Percentiles rank a stretch among this genome's conserved stretches.
Conservation (phyloP, 1,139 yeast species). For the Geotrichum europaeum region DNA sequence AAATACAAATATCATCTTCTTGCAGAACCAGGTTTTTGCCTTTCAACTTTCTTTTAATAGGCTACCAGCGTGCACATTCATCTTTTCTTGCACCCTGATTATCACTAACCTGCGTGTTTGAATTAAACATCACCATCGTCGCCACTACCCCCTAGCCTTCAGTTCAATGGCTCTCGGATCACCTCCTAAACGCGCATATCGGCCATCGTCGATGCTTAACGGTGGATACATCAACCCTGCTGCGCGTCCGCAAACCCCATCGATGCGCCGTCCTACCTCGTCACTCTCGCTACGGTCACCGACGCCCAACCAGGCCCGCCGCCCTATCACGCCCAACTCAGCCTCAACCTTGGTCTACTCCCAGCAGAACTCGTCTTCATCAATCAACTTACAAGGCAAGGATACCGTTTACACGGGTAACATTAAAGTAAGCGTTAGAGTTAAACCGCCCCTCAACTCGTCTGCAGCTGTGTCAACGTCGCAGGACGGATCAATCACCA, state of each 20-base stretch:
- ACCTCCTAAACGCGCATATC: slow-evolving; percentile 10
- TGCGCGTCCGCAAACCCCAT: slow-evolving; percentile 30
- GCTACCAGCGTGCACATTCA: not conserved
- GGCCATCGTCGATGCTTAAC: slow-evolving; percentile 9
- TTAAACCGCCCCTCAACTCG: slow-evolving; percentile 27
- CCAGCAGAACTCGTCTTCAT: not conserved
- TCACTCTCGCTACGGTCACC: slow-evolving; percentile 29
- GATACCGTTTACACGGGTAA: slow-evolving; percentile 30
- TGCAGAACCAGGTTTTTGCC: not conserved
- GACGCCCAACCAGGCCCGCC: slow-evolving; percentile 23
- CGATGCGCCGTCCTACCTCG: slow-evolving; percentile 27
- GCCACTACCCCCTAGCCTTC: not conserved
- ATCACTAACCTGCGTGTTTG: not conserved
- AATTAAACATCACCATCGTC: not conserved
- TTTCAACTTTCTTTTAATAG: not conserved
- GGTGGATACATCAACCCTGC: slow-evolving; percentile 7
- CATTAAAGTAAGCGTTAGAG: slow-evolving; percentile 35
- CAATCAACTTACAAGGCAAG: not conserved
- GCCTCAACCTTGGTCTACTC: slow-evolving; percentile 1
- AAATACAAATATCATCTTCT: not conserved
- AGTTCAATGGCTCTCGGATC: slow-evolving; percentile 8
- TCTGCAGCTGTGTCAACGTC: slow-evolving; percentile 5
- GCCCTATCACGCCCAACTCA: slow-evolving; percentile 24
- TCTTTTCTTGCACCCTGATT: not conserved
- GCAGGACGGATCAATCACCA: slow-evolving; percentile 9